phyloP scores from a whole-genome alignment of 2,329 filamentous ascomycete species.

The Balansia obtecta region DNA sequence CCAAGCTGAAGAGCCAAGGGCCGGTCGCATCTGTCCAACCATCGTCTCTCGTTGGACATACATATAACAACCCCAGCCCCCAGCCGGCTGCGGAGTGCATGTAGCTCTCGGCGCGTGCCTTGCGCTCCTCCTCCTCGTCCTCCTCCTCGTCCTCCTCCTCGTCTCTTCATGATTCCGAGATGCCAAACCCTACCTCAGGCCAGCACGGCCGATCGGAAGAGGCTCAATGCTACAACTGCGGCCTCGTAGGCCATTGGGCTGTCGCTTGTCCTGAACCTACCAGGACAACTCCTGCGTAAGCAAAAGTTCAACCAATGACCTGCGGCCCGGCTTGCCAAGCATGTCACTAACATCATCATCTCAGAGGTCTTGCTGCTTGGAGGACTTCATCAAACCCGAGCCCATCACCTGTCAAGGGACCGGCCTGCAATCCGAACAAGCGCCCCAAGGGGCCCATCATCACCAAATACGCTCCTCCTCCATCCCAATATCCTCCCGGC shows the following conservation, averaged over 20 bases:
- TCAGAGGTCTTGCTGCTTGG: slow-evolving; percentile 24
- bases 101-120: neutral
- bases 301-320: slow-evolving; percentile 8
- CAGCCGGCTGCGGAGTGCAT: neutral
- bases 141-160: too few species aligned
- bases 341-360: slow-evolving; percentile 8
- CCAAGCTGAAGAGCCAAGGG: too few species aligned
- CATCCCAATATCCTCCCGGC: slow-evolving; percentile 9
- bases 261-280: slow-evolving; percentile 40
- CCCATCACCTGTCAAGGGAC: slow-evolving; percentile 16
- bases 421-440: slow-evolving; percentile 16
- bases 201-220: slow-evolving; percentile 21
- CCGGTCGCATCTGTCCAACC: neutral
- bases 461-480: slow-evolving; percentile 22
- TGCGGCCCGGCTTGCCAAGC: neutral
- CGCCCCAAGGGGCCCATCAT: slow-evolving; percentile 22
- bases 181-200: slow-evolving; percentile 18
- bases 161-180: slow-evolving; percentile 11
- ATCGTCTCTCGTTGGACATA: too few species aligned
- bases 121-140: too few species aligned
- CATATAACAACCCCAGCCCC: neutral
- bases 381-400: slow-evolving; percentile 19
- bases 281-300: slow-evolving; percentile 37
- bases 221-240: slow-evolving; percentile 42
- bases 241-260: slow-evolving; percentile 36